Evolutionary conservation across 2,329 filamentous ascomycete genomes (phyloP), one percentile per base, ranked within the genome.

Genomic region (Trichothecium sympodiale): DNA sequence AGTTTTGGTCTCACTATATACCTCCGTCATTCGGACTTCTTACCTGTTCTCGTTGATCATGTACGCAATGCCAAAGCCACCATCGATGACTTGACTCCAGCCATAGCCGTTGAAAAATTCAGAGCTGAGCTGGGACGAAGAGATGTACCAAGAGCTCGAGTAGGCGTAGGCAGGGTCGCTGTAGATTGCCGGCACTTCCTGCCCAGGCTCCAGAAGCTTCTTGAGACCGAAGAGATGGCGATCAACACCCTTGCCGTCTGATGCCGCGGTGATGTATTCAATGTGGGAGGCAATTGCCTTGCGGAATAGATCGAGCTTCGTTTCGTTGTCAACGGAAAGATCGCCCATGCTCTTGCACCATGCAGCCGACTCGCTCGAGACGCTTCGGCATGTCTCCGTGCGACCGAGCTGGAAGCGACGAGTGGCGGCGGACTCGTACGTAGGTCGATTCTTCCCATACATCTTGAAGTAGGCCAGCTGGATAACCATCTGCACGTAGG

Each of bases 51-150:
- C 89, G 57, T 98, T 98, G 59, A 98, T 96, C 91, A 98, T 98
- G 59, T 98, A 98, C 28, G 91, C 91, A 54, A 98, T 94, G 45
- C 91, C 91, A 62, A 91, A 98, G 20, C 91, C 91, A 41, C 82
- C 84, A 53, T 96, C 88, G 37, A 96, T 83, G 35, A 98, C 91
- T 67, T 98, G 89, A 55, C 83, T 91, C 91, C 91, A 98, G 31
- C 91, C 91, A 61, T 98, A 98, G 17, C 93, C 91, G 57, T 98
- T 98, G 64, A 96, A 98, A 69, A 84, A 95, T 67, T 98, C 93
- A 25, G 81, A 88, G 62, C 83, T 91, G 56, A 98, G 67, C 66
- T 98, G 93, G 41, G 78, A 86, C 18, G 80, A 86, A 18, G 81
- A 89, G 40, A 98, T 69, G 62, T 78, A 94, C 91, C 91, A 98